Evolutionary conservation across 495 filamentous ascomycete species (phyloP).

Genomic region (Neurospora cerealis): DNA sequence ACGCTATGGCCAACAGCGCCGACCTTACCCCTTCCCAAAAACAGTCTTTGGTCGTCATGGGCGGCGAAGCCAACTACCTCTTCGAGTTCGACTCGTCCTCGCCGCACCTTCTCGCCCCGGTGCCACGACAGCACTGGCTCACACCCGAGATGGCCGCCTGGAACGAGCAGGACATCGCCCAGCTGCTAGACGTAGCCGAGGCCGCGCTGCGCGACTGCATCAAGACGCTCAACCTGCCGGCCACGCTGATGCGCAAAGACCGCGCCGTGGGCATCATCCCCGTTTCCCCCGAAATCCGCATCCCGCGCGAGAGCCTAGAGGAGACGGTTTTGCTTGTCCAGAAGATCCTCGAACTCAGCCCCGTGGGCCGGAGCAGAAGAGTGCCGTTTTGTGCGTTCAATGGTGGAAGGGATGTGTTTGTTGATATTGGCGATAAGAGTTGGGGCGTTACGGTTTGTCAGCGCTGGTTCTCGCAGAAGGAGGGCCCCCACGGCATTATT

Average conservation of each 20-base stretch:
- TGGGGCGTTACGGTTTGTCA: conserved; percentile 91
- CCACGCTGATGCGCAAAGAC: conserved; percentile 75
- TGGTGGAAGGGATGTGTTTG: conserved; percentile 92
- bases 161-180: conserved; percentile 64
- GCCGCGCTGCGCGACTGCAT: conserved; percentile 71
- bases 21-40: conserved; percentile 53
- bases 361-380: conserved; percentile 30
- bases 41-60: conserved; percentile 77
- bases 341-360: conserved; percentile 77
- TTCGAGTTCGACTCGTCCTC: conserved; percentile 58
- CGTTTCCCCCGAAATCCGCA: conserved; percentile 42
- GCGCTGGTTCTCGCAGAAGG: conserved; percentile 71
- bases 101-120: conserved; percentile 46
- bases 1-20: conserved; percentile 59
- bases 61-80: conserved; percentile 76
- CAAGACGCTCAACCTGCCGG: conserved; percentile 62
- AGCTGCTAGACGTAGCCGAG: conserved; percentile 80
- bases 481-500: conserved; percentile 22
- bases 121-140: conserved; percentile 65
- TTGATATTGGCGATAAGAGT: conserved; percentile 96
- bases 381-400: conserved; percentile 98
- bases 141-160: conserved; percentile 82
- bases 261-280: conserved; percentile 89
- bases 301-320: conserved; percentile 81
- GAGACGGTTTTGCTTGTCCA: conserved; percentile 93